A percentile compares a stretch with the other conserved stretches of the same genome.
phyloP scores from a whole-genome alignment of 306 rosid genomes.

The Urtica urens region DNA sequence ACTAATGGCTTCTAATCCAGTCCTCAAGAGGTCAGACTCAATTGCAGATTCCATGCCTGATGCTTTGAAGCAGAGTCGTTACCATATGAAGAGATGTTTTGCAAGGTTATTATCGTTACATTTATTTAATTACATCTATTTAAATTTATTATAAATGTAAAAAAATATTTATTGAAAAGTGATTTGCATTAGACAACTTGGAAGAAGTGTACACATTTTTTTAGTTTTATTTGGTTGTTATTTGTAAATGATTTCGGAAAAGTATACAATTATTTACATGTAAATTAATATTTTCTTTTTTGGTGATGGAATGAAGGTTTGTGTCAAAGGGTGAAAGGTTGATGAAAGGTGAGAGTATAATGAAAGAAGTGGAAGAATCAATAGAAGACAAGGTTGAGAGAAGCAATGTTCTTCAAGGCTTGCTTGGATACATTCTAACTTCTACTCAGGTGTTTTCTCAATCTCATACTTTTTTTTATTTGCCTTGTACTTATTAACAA shows the following conservation, averaged over 20 bases:
- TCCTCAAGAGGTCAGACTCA: slow-evolving; percentile 44
- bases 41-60: slow-evolving; percentile 68
- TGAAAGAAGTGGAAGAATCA: slow-evolving; percentile 29
- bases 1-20: slow-evolving; percentile 47
- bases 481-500: background rate
- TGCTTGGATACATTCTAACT: slow-evolving; percentile 34
- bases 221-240: too few relatives aligned
- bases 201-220: too few relatives aligned
- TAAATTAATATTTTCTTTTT: background rate
- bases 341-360: slow-evolving; percentile 24
- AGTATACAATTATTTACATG: too few relatives aligned
- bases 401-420: slow-evolving; percentile 27
- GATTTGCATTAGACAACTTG: too few relatives aligned
- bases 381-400: slow-evolving; percentile 27
- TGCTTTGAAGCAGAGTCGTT: slow-evolving; percentile 58
- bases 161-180: background rate
- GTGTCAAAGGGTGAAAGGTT: slow-evolving; percentile 26
- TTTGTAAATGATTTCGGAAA: too few relatives aligned
- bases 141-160: background rate
- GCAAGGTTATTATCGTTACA: slow-evolving; percentile 31
- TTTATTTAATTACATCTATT: background rate
- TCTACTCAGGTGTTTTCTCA: slow-evolving; percentile 25
- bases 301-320: slow-evolving; percentile 26
- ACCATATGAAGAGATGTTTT: slow-evolving; percentile 67
- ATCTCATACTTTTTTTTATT: background rate